Evolutionary conservation across 2,329 filamentous ascomycete genomes (phyloP).

Genomic region (Daldinia sp.): DNA sequence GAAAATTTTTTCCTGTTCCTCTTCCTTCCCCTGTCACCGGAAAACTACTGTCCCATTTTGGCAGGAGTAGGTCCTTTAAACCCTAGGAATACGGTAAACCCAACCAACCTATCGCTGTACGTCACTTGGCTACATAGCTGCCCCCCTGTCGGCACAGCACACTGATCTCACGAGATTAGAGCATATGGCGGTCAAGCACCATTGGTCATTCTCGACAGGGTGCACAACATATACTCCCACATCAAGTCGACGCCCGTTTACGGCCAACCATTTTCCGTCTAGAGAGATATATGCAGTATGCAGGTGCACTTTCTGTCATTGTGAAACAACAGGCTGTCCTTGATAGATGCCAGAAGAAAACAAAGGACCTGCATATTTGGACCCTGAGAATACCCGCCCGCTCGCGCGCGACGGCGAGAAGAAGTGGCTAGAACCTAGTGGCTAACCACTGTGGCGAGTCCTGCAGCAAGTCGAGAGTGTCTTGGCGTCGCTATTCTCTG

Average conservation of each 20-base stretch:
- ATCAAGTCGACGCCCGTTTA: conserved; percentile 14
- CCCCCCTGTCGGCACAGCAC: conserved; percentile 34
- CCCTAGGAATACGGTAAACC: conserved; percentile 30
- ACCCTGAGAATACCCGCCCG: conserved; percentile 5
- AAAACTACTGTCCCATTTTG: conserved; percentile 30
- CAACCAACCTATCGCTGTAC: conserved; percentile 32
- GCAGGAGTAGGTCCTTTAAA: conserved; percentile 26
- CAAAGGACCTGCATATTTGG: conserved; percentile 10
- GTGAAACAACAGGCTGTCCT: conserved; percentile 12
- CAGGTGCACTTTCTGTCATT: conserved; percentile 26
- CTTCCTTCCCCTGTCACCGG: conserved; percentile 30
- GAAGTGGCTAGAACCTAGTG: conserved; percentile 12
- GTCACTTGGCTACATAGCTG: conserved; percentile 29
- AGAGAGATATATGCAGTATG: conserved; percentile 15
- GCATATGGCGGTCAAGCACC: conserved; percentile 32
- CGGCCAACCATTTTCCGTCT: conserved; percentile 18
- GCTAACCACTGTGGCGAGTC: conserved; percentile 33
- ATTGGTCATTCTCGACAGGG: conserved; percentile 10
- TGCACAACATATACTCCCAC: conserved; percentile 18
- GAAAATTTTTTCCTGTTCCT: conserved; percentile 22
- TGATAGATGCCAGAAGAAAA: conserved; percentile 6
- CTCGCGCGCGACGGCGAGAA: conserved; percentile 11
- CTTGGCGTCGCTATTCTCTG: conserved; percentile 29
- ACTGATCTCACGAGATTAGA: conserved; percentile 33
- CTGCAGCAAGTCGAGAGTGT: conserved; percentile 24